Evolutionary conservation across 2,329 filamentous ascomycete species (phyloP).

Genomic region (Cryphonectria carpinicola): DNA sequence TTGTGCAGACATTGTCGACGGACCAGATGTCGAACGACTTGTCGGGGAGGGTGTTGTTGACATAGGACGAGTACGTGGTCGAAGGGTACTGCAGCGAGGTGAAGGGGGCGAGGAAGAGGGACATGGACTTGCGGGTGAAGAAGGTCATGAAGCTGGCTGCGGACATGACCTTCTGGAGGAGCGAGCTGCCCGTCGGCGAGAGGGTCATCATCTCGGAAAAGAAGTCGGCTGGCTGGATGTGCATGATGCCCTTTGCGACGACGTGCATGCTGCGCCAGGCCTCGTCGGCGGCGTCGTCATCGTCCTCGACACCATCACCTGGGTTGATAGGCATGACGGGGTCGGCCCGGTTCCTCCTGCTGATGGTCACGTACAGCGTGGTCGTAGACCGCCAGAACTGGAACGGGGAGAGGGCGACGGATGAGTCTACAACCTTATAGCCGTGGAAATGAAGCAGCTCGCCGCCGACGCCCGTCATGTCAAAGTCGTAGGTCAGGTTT

Average conservation of each 20-base stretch:
- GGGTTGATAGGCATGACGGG: conserved; percentile 29
- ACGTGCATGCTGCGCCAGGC: conserved; percentile 47
- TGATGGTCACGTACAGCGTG: conserved; percentile 65
- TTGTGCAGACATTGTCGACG: conserved; percentile 55
- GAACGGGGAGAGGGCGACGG: conserved; percentile 57
- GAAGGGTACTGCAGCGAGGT: conserved; percentile 59
- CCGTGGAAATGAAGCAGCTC: conserved; percentile 61
- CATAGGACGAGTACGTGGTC: conserved; percentile 51
- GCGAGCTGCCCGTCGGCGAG: conserved; percentile 51
- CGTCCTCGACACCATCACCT: background rate
- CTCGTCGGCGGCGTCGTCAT: conserved; percentile 41
- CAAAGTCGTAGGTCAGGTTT: conserved; percentile 65
- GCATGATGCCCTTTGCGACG: conserved; percentile 63
- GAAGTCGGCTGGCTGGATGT: conserved; percentile 58
- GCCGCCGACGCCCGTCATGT: conserved; percentile 59
- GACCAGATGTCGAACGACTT: conserved; percentile 51
- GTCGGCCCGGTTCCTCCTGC: conserved; percentile 37
- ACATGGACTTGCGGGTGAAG: conserved; percentile 58
- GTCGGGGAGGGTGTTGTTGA: conserved; percentile 54
- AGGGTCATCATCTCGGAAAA: conserved; percentile 59
- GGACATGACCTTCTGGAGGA: conserved; percentile 49
- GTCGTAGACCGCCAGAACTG: conserved; percentile 66
- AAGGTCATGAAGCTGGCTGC: conserved; percentile 57
- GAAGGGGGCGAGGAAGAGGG: conserved; percentile 58
- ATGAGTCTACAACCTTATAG: conserved; percentile 65